Base-by-base conservation (phyloP, 2,329 filamentous ascomycete genomes). In the Exophiala bonariae region DNA sequence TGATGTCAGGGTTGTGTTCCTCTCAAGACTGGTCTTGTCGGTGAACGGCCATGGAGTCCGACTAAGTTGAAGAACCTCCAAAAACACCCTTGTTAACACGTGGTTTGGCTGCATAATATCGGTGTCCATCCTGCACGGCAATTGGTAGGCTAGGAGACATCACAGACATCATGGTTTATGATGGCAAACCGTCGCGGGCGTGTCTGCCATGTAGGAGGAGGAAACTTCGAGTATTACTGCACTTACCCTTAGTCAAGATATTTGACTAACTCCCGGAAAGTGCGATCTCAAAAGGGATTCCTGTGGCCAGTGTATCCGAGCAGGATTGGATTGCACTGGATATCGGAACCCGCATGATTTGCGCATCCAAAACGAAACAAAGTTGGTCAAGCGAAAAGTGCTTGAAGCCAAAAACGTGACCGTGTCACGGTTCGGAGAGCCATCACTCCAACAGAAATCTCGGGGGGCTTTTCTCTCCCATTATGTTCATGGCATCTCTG, bases 281-380 rank as follows among this genome's bases (percentile, higher is more conserved):
- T 66, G 63, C 52, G 62, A 65, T 37, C 58, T 59, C 22, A 51
- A 52, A 13, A 49, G 55, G 6, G 59, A 61, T 6, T 54, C 56
- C 16, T 66, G 63, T 45, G 60, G 62, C n/a, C 63, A 65, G 47
- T 66, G 62, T 43, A 60, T 46, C 32, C 55, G 63, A 38, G 61
- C 56, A 17, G 59, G 60, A 17, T 58, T 64, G 33, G 30, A 52
- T 34, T 65, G 63, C 33, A 52, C 59, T 30, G 62, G 63, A 36
- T 66, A 65, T 44, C 59, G 58, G 23, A 62, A 66, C 23, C 53
- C 60, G n/a, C 39, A 53, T 14, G 51, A 61, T 19, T 44, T 64
- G 2, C 38, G 61, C 28, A 64, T 66, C 43, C 60, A 58, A 11
- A 53, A 64, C 41, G 63, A 66, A 48, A 66, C 44, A 44, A 22